Conservation (phyloP, 2,329 filamentous ascomycete genomes). For the Lecanicillium sp. region DNA sequence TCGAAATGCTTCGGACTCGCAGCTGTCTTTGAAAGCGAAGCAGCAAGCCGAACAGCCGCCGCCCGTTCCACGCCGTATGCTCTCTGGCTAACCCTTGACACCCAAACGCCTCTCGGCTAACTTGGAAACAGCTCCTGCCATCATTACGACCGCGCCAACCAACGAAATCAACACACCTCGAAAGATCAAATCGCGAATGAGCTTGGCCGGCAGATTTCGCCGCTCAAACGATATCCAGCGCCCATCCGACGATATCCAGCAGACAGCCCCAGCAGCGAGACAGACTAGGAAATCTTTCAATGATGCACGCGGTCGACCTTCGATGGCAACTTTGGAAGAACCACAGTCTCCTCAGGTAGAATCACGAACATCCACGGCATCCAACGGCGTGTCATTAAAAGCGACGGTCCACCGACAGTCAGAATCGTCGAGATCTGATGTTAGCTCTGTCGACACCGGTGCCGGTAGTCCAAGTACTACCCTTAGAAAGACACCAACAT, state of each 20-base stretch:
- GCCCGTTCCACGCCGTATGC: constrained; percentile 51
- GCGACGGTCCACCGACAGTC: constrained; percentile 35
- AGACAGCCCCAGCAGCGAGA: constrained; percentile 7
- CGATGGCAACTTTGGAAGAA: constrained; percentile 45
- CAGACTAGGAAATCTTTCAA: constrained; percentile 36
- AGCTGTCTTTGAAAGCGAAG: constrained; percentile 69
- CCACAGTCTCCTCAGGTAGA: constrained; percentile 28
- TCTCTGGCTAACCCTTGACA: constrained; percentile 3
- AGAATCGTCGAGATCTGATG: constrained; percentile 87
- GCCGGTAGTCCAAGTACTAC: constrained; percentile 52
- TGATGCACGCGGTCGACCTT: constrained; percentile 21
- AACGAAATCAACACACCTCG: constrained; percentile 46
- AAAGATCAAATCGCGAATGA: constrained; percentile 49
- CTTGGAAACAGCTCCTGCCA: constrained; percentile 48
- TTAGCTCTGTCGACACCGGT: constrained; percentile 61
- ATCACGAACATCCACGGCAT: constrained; percentile 17
- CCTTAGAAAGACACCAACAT: constrained; percentile 51
- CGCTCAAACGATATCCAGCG: constrained; percentile 40
- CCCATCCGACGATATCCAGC: constrained; percentile 6
- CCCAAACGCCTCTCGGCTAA: constrained; percentile 18
- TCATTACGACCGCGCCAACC: constrained; percentile 89
- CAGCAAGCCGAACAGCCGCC: constrained; percentile 52
- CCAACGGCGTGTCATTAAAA: constrained; percentile 37
- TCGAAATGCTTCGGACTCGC: constrained; percentile 87
- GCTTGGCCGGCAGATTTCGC: constrained; percentile 43